Percentiles rank a stretch among this genome's conserved stretches.
These are phyloP conservation scores for Mortierella sp. DNA, from an alignment of 371 early-diverging fungal genomes.

Conservation along the genomic window DNA sequence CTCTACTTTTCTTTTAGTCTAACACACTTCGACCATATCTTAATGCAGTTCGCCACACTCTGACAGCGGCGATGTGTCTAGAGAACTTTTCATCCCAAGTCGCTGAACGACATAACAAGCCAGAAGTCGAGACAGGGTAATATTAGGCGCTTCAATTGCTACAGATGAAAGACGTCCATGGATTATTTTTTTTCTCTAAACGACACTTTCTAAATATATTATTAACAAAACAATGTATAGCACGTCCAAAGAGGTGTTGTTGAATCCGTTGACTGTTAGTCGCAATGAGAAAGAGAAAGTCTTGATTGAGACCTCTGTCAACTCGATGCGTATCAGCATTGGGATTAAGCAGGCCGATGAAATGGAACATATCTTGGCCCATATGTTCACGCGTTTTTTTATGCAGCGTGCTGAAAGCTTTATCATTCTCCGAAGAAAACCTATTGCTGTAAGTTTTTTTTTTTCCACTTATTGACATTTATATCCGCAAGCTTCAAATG, in stretches of 20 bases:
- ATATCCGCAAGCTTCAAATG: no score
- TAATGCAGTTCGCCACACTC: conserved; percentile 92
- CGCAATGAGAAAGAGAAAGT: conserved; percentile 97
- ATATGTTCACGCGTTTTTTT: conserved; percentile 97
- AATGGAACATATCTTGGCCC: conserved; percentile 93
- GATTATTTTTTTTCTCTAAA: no score
- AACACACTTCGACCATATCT: conserved; percentile 87
- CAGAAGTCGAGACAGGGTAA: conserved; percentile 97
- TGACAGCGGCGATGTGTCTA: conserved; percentile 95
- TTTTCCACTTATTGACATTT: no score
- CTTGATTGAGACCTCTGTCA: conserved; percentile 93
- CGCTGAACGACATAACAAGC: conserved; percentile 97
- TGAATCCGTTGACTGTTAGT: conserved; percentile 89
- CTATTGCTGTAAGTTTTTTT: conserved; percentile 87
- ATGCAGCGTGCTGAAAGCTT: conserved; percentile 98
- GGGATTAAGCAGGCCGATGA: conserved; percentile 99
- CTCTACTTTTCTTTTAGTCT: no score
- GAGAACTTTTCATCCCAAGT: conserved; percentile 98
- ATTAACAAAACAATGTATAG: conserved; percentile 52
- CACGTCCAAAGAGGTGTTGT: conserved; percentile 81
- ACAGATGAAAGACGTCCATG: no score
- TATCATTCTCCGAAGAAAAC: conserved; percentile 93
- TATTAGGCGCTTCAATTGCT: no score
- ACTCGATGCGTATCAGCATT: conserved; percentile 94
- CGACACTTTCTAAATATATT: no score